Evolutionary conservation across 2,329 filamentous ascomycete species (phyloP), one percentile per base, ranked within the genome.

Genomic region (Ophiostoma sp.): DNA sequence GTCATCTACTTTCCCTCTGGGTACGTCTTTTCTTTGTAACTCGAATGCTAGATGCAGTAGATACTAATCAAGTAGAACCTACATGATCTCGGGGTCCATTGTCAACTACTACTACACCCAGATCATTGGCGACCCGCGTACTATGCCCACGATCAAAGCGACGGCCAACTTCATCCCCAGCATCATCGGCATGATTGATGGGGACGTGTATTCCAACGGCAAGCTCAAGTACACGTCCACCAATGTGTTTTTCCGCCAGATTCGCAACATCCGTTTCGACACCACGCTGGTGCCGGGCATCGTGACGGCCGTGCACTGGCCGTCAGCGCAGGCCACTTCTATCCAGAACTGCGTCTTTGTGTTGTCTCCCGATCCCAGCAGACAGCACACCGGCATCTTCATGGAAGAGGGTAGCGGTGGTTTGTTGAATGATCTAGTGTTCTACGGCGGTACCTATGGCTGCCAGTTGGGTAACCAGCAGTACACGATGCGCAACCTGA

Each of bases 401-500:
- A 87, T 87, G 73, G 86, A 88, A 69, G 84, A 86, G 66, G 86
- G 87, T 1, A 85, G 83, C 16, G 89, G 89, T 45, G 89, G 89
- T 9, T 85, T 89, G 72, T 80, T 92, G 75, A 85, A 84, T 41
- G 89, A 93, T 72, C 79, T 92, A 2, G 83, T 84, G 69, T 92
- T 93, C 78, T 85, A 88, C 65, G 90, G 89, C 38, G 90, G 90
- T 44, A 81, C 82, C 67, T 83, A 86, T 70, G 88, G 87, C 60
- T 79, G 80, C 6, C 76, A 78, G 38, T 76, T 84, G 14, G 88
- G 87, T 18, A 89, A 88, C 73, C 87, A 90, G 77, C 89, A 92
- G 75, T 92, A 90, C 75, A 90, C 88, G 14, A 86, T 87, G 65
- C 83, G 87, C 40, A 90, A 91, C 74, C 74, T 90, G 72, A 87